phyloP scores from a whole-genome alignment of 1,284 basidiomycete genomes.

The Ganoderma multipileum region DNA sequence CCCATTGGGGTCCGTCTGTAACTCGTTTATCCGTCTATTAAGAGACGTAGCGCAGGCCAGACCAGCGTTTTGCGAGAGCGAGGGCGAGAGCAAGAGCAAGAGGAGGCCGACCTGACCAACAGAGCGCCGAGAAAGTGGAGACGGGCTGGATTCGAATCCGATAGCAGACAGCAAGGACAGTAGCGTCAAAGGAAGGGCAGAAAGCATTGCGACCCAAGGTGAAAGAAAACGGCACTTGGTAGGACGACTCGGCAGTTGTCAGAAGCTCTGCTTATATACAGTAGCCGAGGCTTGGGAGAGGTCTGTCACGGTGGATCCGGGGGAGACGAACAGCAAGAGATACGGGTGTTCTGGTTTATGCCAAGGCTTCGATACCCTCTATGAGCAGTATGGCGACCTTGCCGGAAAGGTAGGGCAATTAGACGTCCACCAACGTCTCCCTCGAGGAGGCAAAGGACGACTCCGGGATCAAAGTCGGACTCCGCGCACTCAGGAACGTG shows the following conservation, averaged over 20 bases:
- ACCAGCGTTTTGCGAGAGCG: slow-evolving; percentile 18
- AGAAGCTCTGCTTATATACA: slow-evolving; percentile 25
- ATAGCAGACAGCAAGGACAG: slow-evolving; percentile 26
- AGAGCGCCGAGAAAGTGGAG: not conserved
- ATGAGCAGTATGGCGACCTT: slow-evolving; percentile 5
- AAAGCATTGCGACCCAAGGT: slow-evolving; percentile 21
- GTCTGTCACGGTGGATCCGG: slow-evolving; percentile 26
- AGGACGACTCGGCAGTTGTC: slow-evolving; percentile 10
- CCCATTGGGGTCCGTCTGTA: slow-evolving; percentile 38
- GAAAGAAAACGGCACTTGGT: slow-evolving; percentile 7
- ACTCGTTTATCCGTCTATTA: slow-evolving; percentile 29
- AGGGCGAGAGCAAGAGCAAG: slow-evolving; percentile 24
- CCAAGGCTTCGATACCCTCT: slow-evolving; percentile 13
- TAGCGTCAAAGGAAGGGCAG: slow-evolving; percentile 30
- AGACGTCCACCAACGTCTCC: slow-evolving; percentile 2
- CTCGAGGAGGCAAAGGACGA: slow-evolving; percentile 1
- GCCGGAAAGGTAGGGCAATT: not conserved
- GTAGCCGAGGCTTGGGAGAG: slow-evolving; percentile 12
- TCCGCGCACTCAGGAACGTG: not conserved
- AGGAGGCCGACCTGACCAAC: slow-evolving; percentile 15
- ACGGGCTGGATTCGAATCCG: slow-evolving; percentile 8
- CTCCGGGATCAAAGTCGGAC: slow-evolving; percentile 7
- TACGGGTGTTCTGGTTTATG: slow-evolving; percentile 6
- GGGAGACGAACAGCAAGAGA: slow-evolving; percentile 13
- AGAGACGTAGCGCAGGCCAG: slow-evolving; percentile 25